Percentiles rank a stretch among this genome's conserved stretches.
Conservation (phyloP, 192 early-diverging fungal species). For the Linnemannia schmuckeri region DNA sequence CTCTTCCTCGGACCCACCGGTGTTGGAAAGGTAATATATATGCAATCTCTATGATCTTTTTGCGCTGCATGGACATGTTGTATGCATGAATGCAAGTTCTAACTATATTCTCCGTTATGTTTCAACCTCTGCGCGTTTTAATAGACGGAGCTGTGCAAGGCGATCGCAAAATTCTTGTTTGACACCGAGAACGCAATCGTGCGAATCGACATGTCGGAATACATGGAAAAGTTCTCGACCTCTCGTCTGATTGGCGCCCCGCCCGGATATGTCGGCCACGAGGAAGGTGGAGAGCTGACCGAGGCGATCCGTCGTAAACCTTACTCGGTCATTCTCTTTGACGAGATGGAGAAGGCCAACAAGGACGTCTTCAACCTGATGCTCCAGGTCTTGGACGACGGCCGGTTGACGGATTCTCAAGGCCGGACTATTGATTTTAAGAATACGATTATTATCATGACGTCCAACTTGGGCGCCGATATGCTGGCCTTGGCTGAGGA, state of each 20-base stretch:
- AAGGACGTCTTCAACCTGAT: conserved; percentile 93
- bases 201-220: conserved; percentile 87
- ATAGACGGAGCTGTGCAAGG: conserved; percentile 79
- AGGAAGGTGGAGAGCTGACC: conserved; percentile 82
- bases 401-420: conserved; percentile 82
- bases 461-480: conserved; percentile 82
- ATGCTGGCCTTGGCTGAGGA: conserved; percentile 68
- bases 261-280: conserved; percentile 85
- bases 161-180: conserved; percentile 82
- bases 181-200: conserved; percentile 79
- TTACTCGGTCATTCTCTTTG: conserved; percentile 81
- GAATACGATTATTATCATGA: conserved; percentile 88
- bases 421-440: conserved; percentile 83
- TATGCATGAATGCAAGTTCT: not conserved
- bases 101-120: not conserved
- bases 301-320: conserved; percentile 85
- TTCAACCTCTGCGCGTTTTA: not conserved
- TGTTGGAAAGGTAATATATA: conserved; percentile 71
- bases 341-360: conserved; percentile 87
- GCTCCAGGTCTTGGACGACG: conserved; percentile 92
- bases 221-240: conserved; percentile 78
- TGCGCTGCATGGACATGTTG: not conserved
- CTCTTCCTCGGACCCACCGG: conserved; percentile 90
- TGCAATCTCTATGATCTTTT: not conserved
- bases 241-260: conserved; percentile 84